phyloP scores from a whole-genome alignment of 164 flowering plant genomes.

The Paratinospora sagittata region DNA sequence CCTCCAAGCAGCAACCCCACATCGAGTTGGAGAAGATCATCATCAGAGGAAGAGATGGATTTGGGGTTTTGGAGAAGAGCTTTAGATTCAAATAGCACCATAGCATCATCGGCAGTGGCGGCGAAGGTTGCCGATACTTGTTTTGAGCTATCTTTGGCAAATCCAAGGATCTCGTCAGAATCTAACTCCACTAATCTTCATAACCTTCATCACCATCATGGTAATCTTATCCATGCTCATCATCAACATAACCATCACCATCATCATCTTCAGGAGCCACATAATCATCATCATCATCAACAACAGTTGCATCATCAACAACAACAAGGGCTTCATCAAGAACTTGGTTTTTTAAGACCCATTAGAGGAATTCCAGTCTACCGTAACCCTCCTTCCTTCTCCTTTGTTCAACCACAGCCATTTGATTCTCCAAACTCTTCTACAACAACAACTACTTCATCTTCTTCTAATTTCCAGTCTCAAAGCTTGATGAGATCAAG shows the following conservation, averaged over 20 bases:
- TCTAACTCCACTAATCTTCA: conserved; percentile 18
- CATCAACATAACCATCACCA: conserved; percentile 20
- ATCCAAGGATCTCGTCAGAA: conserved; percentile 36
- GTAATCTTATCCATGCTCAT: conserved; percentile 11
- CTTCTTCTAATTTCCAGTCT: conserved; percentile 20
- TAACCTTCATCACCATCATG: conserved; percentile 25
- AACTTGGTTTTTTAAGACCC: conserved; percentile 57
- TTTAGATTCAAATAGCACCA: conserved; percentile 37
- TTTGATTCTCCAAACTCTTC: conserved; percentile 22
- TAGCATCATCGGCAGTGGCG: too few relatives aligned
- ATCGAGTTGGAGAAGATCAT: conserved; percentile 34
- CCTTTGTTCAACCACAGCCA: conserved; percentile 31
- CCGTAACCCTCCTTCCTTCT: conserved; percentile 40
- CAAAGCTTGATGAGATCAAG: conserved; percentile 62
- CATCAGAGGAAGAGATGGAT: conserved; percentile 46
- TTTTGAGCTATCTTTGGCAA: conserved; percentile 57
- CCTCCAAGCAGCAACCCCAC: conserved; percentile 68
- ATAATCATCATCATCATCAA: conserved; percentile 12
- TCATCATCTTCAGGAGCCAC: conserved; percentile 6
- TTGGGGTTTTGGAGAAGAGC: conserved; percentile 80
- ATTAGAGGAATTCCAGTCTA: conserved; percentile 89
- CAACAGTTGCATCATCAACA: conserved; percentile 22
- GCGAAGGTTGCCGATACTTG: conserved; percentile 20
- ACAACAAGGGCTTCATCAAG: conserved; percentile 28
- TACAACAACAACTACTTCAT: conserved; percentile 3